Base-by-base conservation (phyloP, 1,284 basidiomycete species). In the Ceratobasidium sp. region DNA sequence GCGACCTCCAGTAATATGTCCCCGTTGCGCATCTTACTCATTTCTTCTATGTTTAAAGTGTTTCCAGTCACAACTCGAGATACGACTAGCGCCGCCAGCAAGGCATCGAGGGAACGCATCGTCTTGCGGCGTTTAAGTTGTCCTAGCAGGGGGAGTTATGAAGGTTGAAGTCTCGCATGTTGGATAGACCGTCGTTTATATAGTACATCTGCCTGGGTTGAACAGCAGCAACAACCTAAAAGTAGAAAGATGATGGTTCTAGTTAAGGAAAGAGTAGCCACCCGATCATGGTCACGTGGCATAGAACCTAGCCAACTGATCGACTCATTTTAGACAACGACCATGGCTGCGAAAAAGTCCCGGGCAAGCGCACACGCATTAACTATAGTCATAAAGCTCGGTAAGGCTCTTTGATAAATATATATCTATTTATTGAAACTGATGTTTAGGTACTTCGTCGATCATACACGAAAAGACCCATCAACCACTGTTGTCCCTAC, bases 391-490 rank as follows among this genome's bases (percentile, higher is more conserved):
- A 94, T 96, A 85, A 96, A 96, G 86, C 90, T 96, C 40, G 94
- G 94, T 94, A 78, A 76, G 89, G 81, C 64, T 46, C 42, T 40
- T 77, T 81, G 56, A 78, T 76, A 46, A 65, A 70, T 74, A 57
- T 73, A 59, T 77, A 68, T 62, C 62, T 62, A 78, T 54, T 73
- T 57, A 62, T 59, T 68, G 69, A 67, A 64, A 77, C 75, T 67
- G 46, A 70, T 71, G 40, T 26, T 20, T 80, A 96, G 96, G 96
- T 77, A 96, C 96, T 4, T 97, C 96, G 0, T 97, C 96, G 1
- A 98, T 98, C 83, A 93, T 98, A 15, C 94, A 96, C 84, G 94
- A 97, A 83, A 91, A 90, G 69, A 96, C 94, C 0, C 95, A 97
- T 78, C 91, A 95, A 80, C 96, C 97, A 0, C 89, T 98, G 26